These are phyloP conservation scores for Ochetophila trinervis DNA, from an alignment of 306 rosid species.

Conservation along the genomic window DNA sequence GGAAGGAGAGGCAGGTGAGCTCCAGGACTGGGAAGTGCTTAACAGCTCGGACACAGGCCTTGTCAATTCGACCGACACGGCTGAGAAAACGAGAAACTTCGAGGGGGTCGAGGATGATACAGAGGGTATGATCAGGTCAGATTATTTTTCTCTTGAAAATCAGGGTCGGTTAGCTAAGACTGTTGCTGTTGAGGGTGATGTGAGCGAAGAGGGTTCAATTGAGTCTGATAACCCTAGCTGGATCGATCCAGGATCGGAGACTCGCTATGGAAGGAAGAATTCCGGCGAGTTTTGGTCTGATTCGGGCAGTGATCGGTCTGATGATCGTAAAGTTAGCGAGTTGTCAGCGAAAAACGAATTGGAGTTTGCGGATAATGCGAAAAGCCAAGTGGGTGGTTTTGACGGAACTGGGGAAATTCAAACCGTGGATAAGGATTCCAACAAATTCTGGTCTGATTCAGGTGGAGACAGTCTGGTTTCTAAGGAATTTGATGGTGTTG, in stretches of 20 bases:
- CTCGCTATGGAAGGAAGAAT: slow-evolving; percentile 21
- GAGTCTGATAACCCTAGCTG: slow-evolving; percentile 69
- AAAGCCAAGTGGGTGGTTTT: slow-evolving; percentile 22
- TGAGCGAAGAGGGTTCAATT: slow-evolving; percentile 40
- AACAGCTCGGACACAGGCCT: slow-evolving; percentile 26
- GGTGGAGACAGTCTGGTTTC: slow-evolving; percentile 31
- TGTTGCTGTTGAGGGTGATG: slow-evolving; percentile 17
- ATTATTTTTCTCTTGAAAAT: slow-evolving; percentile 57
- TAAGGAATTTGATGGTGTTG: slow-evolving; percentile 19
- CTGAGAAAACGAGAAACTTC: slow-evolving; percentile 11
- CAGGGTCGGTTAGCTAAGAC: slow-evolving; percentile 24
- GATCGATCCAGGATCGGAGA: slow-evolving; percentile 57
- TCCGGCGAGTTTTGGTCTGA: slow-evolving; percentile 54
- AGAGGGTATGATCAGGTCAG: slow-evolving; percentile 51
- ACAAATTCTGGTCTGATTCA: slow-evolving; percentile 41
- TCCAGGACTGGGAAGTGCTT: slow-evolving; percentile 71
- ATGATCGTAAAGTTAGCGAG: slow-evolving; percentile 33
- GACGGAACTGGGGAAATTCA: slow-evolving; percentile 26
- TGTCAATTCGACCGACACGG: slow-evolving; percentile 12
- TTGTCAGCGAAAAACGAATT: slow-evolving; percentile 27
- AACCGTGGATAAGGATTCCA: slow-evolving; percentile 19
- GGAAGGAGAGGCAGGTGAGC: slow-evolving; percentile 49
- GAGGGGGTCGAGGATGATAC: slow-evolving; percentile 38
- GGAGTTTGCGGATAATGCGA: neutral
- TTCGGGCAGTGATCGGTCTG: slow-evolving; percentile 57